Percentiles rank a stretch among this genome's conserved stretches.
Conservation (phyloP, 257 asterid species). For the Solanum tarapatanum region DNA sequence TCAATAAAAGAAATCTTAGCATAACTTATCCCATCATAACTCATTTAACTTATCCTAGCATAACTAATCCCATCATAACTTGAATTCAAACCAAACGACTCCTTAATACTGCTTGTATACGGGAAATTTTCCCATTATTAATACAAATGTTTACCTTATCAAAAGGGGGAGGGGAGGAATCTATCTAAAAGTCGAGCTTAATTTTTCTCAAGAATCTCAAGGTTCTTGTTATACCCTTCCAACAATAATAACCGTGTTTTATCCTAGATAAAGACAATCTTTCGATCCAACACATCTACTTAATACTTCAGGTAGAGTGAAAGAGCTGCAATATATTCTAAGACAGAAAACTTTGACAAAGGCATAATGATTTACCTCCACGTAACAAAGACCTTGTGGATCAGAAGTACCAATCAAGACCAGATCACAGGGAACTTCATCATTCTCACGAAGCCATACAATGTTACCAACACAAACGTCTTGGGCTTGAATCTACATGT, state of each 20-base stretch:
- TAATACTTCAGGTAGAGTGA: background rate
- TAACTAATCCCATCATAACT: no score
- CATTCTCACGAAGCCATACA: conserved; percentile 98
- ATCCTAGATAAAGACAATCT: conserved; percentile 4
- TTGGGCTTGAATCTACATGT: conserved; percentile 78
- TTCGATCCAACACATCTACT: background rate
- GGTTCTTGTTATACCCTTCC: background rate
- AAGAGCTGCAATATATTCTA: background rate
- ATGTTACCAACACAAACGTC: conserved; percentile 78
- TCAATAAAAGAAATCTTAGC: background rate
- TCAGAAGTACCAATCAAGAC: conserved; percentile 90
- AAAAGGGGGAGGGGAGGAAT: background rate
- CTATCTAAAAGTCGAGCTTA: background rate
- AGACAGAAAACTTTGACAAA: background rate
- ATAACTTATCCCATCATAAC: no score
- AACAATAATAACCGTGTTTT: background rate
- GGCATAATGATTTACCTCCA: conserved; percentile 56
- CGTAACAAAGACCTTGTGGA: conserved; percentile 80
- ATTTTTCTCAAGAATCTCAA: background rate
- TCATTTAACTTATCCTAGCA: no score
- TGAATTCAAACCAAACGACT: no score
- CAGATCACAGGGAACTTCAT: conserved; percentile 98
- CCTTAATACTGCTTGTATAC: background rate
- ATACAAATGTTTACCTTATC: background rate
- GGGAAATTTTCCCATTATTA: background rate